Evolutionary conservation across 768 basidiomycete species (phyloP), one percentile per base, ranked within the genome.

Genomic region (Roridomyces roridus): DNA sequence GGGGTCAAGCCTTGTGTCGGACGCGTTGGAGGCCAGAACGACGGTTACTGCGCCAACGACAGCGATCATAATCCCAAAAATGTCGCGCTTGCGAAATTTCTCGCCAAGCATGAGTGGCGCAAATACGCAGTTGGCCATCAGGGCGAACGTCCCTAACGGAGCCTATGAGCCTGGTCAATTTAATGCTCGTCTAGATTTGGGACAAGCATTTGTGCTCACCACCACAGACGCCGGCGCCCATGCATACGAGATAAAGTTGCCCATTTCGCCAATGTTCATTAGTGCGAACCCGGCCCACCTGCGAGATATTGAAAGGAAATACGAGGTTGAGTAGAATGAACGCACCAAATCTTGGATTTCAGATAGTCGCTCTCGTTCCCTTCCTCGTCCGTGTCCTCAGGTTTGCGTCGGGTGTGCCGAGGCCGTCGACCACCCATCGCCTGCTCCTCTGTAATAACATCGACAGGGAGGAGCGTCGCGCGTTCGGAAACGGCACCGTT

Each of bases 91-190:
- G 31, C 89, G 87, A 68, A 99, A 96, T 6, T 82, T 83, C 73
- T 98, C 93, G 9, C 85, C 79, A 10, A 94, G 80, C 67, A 98
- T 83, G 3, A 94, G 65, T 15, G 96, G 96, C 1, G 96, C 94
- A 61, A 98, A 94, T 36, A 95, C 79, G 67, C 95, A 98, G 70
- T 98, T 98, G 14, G 96, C 93, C 56, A 96, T 87, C n/a, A 98
- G 79, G 2, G 94, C 94, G 71, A 94, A 91, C 87, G n/a, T n/a
- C n/a, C n/a, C n/a, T n/a, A n/a, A n/a, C n/a, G n/a, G n/a, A n/a
- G n/a, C n/a, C n/a, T n/a, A n/a, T n/a, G n/a, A n/a, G n/a, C n/a
- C n/a, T n/a, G n/a, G n/a, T n/a, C n/a, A n/a, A n/a, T n/a, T n/a
- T n/a, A n/a, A n/a, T n/a, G n/a, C n/a, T n/a, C n/a, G n/a, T n/a